These are phyloP conservation scores for Rhynchosporium secalis DNA, from an alignment of 2,329 filamentous ascomycete genomes.

Conservation along the genomic window DNA sequence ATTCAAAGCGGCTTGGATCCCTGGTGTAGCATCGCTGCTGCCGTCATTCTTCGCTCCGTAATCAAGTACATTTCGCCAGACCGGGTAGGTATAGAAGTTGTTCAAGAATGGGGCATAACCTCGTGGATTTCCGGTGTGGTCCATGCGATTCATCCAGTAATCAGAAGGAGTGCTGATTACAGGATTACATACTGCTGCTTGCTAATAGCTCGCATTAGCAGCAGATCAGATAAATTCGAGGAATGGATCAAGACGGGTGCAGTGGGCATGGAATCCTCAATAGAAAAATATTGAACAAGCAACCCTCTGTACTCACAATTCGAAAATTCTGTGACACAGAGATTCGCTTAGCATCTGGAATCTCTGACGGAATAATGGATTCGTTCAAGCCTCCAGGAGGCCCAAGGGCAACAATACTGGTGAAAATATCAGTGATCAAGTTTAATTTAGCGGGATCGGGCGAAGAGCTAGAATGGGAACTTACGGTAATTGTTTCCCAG, in stretches of 20 bases:
- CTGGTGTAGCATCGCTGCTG: constrained; percentile 3
- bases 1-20: constrained; percentile 17
- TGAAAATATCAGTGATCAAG: not conserved
- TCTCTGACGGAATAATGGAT: not conserved
- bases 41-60: not conserved
- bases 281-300: no score
- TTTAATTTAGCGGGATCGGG: not conserved
- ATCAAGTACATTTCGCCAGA: constrained; percentile 8
- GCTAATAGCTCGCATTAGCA: no score
- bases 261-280: no score
- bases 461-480: not conserved
- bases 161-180: not conserved
- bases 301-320: no score
- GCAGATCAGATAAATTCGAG: no score
- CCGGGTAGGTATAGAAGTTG: constrained; percentile 15
- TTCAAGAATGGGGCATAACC: constrained; percentile 15
- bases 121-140: constrained; percentile 17
- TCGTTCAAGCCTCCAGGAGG: not conserved
- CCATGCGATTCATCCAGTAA: constrained; percentile 18
- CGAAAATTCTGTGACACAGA: not conserved
- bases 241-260: no score
- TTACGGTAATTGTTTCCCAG: not conserved
- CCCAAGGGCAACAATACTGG: not conserved
- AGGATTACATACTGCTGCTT: not conserved
- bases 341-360: not conserved